Evolutionary conservation across 1,139 yeast genomes (phyloP).

Genomic region (Scheffersomyces stambukii): DNA sequence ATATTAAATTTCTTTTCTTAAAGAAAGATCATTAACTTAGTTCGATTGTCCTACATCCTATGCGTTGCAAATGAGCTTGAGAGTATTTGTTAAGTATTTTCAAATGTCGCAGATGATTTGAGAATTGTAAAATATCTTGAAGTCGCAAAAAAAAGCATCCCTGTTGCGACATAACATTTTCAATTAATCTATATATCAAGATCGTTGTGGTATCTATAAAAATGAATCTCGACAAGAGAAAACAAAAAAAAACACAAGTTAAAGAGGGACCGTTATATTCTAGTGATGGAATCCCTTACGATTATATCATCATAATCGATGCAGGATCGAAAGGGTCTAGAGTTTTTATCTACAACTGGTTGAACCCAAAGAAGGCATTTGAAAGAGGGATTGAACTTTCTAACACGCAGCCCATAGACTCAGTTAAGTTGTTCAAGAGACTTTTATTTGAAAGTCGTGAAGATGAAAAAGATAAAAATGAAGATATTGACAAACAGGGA

Average conservation of each 20-base stretch:
- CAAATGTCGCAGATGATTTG: too few relatives aligned
- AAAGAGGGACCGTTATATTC: conserved; percentile 29
- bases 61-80: too few relatives aligned
- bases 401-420: conserved; percentile 1
- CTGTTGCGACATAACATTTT: too few relatives aligned
- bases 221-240: conserved; percentile 1
- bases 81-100: too few relatives aligned
- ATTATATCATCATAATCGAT: conserved; percentile 71
- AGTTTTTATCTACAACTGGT: conserved; percentile 69
- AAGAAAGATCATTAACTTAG: too few relatives aligned
- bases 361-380: conserved; percentile 40
- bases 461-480: conserved; percentile 8
- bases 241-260: conserved; percentile 5
- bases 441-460: conserved; percentile 9
- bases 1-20: too few relatives aligned
- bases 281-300: conserved; percentile 47
- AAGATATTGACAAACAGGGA: conserved; percentile 12
- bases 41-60: too few relatives aligned
- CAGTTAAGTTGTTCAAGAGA: conserved; percentile 10
- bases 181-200: too few relatives aligned
- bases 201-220: too few relatives aligned
- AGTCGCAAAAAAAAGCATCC: too few relatives aligned
- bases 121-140: too few relatives aligned
- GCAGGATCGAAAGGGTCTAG: conserved; percentile 84
- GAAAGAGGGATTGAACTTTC: conserved; percentile 19